Evolutionary conservation across 139 green algal genomes (phyloP).

Genomic region (Auxenochlorella pyrenoidosa): DNA sequence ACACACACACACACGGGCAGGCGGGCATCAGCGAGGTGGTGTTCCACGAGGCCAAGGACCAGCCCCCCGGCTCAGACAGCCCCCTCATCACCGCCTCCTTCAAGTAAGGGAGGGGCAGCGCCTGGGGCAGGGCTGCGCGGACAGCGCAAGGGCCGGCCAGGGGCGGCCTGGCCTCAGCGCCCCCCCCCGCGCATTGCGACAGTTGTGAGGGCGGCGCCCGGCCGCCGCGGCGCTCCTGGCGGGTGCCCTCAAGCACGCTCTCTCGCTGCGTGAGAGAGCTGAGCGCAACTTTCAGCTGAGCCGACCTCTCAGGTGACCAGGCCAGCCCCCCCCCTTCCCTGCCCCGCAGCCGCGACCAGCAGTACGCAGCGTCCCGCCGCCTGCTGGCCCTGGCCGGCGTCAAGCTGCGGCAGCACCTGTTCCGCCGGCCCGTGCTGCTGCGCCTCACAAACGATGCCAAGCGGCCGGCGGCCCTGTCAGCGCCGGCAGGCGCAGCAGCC

Average conservation of each 20-base stretch:
- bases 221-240: no score
- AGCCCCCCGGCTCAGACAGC: neutral
- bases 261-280: neutral
- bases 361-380: slow-evolving; percentile 73
- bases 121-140: no score
- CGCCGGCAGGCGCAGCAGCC: neutral
- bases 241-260: neutral
- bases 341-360: slow-evolving; percentile 51
- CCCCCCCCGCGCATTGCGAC: no score
- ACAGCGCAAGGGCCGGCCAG: no score
- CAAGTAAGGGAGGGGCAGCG: slow-evolving; percentile 9
- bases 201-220: no score
- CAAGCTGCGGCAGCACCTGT: slow-evolving; percentile 71
- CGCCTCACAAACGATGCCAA: slow-evolving; percentile 34
- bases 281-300: neutral
- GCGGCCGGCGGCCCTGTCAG: neutral
- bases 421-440: slow-evolving; percentile 46
- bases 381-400: slow-evolving; percentile 82
- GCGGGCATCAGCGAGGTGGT: slow-evolving; percentile 93
- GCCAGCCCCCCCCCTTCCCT: neutral
- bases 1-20: slow-evolving; percentile 68
- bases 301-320: neutral
- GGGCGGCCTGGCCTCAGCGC: no score
- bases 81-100: slow-evolving; percentile 7
- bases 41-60: slow-evolving; percentile 80